Percentiles rank a stretch among this genome's conserved stretches.
phyloP scores from a whole-genome alignment of 768 basidiomycete species.

The Suillus americanus region DNA sequence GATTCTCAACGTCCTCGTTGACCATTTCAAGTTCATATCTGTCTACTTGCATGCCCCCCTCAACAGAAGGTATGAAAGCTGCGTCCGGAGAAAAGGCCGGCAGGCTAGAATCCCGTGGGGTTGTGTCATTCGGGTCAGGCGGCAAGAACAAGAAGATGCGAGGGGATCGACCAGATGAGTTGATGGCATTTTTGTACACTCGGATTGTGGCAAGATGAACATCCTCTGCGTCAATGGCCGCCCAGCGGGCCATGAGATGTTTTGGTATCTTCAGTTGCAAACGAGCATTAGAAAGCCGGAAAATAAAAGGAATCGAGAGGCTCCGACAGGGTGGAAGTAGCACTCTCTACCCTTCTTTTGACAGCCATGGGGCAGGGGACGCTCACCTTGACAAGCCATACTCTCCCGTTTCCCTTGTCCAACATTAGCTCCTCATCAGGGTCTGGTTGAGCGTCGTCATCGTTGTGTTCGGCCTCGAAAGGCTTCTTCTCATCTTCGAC shows the following conservation, averaged over 20 bases:
- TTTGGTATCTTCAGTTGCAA: conserved; percentile 66
- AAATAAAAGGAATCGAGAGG: neutral
- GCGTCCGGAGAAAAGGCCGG: conserved; percentile 30
- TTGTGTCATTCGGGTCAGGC: conserved; percentile 49
- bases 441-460: conserved; percentile 70
- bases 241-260: conserved; percentile 85
- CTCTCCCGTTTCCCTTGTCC: conserved; percentile 68
- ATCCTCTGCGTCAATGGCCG: conserved; percentile 69
- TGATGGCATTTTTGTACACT: conserved; percentile 59
- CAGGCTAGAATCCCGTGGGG: conserved; percentile 20
- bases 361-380: neutral
- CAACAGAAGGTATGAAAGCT: conserved; percentile 29
- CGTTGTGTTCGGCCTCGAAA: conserved; percentile 56
- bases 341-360: neutral
- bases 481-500: conserved; percentile 71
- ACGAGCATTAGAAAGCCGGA: conserved; percentile 10
- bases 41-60: conserved; percentile 41
- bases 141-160: conserved; percentile 70
- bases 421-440: conserved; percentile 84
- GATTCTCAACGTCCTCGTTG: conserved; percentile 80
- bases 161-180: conserved; percentile 46
- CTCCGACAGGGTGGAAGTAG: neutral
- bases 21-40: conserved; percentile 90
- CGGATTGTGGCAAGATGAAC: conserved; percentile 83
- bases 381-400: conserved; percentile 85